phyloP scores from a whole-genome alignment of 176 grass and related monocot genomes.

The Triticum urartu region DNA sequence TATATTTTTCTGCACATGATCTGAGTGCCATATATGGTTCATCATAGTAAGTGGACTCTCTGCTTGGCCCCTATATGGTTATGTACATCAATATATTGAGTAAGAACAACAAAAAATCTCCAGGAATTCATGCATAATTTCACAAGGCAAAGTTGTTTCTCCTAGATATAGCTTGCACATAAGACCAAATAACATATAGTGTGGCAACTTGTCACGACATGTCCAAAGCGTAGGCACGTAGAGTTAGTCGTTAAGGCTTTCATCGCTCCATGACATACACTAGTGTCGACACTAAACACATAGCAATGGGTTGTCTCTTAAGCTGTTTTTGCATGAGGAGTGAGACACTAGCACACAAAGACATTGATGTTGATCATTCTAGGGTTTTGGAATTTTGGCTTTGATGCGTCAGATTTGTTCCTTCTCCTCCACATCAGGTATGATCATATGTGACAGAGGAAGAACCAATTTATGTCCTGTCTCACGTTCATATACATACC shows the following conservation, averaged over 20 bases:
- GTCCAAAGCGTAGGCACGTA: neutral
- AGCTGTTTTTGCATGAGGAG: neutral
- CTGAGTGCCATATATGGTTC: too few relatives aligned
- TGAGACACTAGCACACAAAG: too few relatives aligned
- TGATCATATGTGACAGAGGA: neutral
- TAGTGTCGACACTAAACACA: neutral
- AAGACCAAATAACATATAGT: neutral
- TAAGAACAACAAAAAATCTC: neutral
- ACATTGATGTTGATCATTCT: neutral
- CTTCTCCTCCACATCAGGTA: neutral
- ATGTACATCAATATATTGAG: neutral
- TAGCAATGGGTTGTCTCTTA: neutral
- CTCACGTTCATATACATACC: neutral
- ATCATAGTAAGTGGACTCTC: too few relatives aligned
- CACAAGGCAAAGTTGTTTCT: neutral
- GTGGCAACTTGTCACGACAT: neutral
- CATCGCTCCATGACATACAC: neutral
- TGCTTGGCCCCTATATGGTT: too few relatives aligned
- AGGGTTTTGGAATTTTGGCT: neutral
- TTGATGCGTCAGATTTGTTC: neutral
- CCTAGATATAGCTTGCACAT: neutral
- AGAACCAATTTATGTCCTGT: neutral
- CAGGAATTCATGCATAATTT: neutral
- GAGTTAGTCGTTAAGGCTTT: neutral
- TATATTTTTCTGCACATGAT: too few relatives aligned